Conservation (phyloP, 495 filamentous ascomycete genomes). For the Copromyces sp. region DNA sequence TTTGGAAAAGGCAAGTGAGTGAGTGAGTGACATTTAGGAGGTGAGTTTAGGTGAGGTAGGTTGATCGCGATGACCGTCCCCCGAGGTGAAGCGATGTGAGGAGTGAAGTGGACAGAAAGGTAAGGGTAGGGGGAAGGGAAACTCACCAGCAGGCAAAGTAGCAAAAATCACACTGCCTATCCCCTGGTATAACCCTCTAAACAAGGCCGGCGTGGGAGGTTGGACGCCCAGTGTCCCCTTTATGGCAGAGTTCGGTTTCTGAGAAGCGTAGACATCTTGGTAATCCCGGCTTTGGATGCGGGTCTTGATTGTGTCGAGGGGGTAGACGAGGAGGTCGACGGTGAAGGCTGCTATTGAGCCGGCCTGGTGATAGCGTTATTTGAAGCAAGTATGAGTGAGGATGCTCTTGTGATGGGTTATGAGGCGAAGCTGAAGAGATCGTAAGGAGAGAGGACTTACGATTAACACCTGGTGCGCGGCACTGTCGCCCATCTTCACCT, state of each 20-base stretch:
- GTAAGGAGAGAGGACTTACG: neutral
- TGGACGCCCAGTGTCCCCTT: constrained; percentile 43
- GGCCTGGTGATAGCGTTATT: constrained; percentile 37
- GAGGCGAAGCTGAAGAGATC: neutral
- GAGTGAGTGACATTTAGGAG: neutral
- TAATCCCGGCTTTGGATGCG: constrained; percentile 69
- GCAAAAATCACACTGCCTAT: constrained; percentile 81
- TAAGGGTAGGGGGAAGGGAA: neutral
- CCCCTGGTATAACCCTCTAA: constrained; percentile 77
- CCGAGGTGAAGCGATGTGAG: neutral
- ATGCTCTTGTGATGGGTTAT: neutral
- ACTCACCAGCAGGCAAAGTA: constrained; percentile 71
- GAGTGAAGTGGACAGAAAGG: neutral
- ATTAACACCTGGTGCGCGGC: neutral
- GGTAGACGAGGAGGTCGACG: constrained; percentile 73
- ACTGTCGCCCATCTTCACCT: neutral
- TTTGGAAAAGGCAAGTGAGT: neutral
- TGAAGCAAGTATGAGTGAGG: neutral
- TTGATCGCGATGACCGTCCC: no score
- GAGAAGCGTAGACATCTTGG: constrained; percentile 46
- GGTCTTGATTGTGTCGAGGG: constrained; percentile 78
- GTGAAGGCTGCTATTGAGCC: constrained; percentile 73
- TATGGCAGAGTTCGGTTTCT: constrained; percentile 22
- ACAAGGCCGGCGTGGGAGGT: constrained; percentile 38
- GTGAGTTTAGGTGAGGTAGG: neutral